Conservation (phyloP, 78 protist genomes). For the slime mould (Dictyostelium discoideum) region DNA sequence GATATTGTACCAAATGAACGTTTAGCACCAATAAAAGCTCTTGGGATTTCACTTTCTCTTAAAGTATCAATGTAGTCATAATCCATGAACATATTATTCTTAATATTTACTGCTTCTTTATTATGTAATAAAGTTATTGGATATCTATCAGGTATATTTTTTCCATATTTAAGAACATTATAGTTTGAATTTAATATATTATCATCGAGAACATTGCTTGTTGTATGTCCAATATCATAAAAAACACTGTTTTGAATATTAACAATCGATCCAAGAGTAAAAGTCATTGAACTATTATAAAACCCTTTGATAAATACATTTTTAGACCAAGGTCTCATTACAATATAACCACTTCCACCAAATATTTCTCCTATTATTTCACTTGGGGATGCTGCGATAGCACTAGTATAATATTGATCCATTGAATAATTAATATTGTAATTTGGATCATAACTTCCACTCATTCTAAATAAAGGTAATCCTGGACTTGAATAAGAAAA, state of each 20-base stretch:
- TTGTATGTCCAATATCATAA: not conserved
- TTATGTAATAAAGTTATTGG: constrained; percentile 1
- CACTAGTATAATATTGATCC: not conserved
- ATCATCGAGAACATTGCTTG: not conserved
- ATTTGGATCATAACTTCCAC: not conserved
- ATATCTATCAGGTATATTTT: not conserved
- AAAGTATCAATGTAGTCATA: too few relatives aligned
- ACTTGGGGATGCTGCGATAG: not conserved
- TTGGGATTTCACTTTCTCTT: not conserved
- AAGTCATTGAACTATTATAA: not conserved
- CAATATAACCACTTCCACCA: not conserved
- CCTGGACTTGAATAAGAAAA: not conserved
- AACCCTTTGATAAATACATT: not conserved
- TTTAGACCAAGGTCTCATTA: not conserved
- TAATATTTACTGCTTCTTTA: not conserved
- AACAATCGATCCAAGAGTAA: not conserved
- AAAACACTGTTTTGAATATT: not conserved
- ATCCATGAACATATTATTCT: not conserved
- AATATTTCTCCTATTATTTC: not conserved
- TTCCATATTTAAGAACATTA: not conserved
- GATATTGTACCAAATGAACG: constrained; percentile 5
- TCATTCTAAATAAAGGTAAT: not conserved
- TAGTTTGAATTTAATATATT: not conserved
- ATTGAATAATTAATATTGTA: not conserved
- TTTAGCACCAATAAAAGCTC: constrained; percentile 3